These are phyloP conservation scores for Auxenochlorella pyrenoidosa DNA, from an alignment of 139 green algal species.

Conservation along the genomic window DNA sequence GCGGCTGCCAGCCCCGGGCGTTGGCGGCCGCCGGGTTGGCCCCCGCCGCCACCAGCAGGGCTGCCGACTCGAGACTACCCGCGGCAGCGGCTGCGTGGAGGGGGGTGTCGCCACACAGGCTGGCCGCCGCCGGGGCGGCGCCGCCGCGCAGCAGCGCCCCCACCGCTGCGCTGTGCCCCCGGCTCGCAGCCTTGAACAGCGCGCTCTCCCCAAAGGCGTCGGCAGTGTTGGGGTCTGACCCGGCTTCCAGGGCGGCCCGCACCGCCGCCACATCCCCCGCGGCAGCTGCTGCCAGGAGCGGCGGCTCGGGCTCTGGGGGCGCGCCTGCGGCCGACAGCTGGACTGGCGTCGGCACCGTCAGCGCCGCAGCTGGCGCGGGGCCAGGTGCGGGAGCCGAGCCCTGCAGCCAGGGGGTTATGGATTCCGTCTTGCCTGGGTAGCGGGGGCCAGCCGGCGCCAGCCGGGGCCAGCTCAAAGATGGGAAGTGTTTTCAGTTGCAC, in stretches of 20 bases:
- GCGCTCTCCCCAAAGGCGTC: neutral
- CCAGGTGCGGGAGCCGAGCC: too few relatives aligned
- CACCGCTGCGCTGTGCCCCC: neutral
- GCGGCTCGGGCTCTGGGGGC: too few relatives aligned
- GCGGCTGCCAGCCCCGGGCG: neutral
- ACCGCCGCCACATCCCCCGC: neutral
- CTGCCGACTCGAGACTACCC: neutral
- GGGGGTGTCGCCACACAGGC: neutral
- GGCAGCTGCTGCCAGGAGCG: neutral
- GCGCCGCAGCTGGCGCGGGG: too few relatives aligned
- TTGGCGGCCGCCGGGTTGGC: neutral
- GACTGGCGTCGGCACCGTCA: too few relatives aligned
- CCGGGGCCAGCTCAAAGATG: too few relatives aligned
- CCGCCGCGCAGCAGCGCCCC: neutral
- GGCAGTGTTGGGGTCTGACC: neutral
- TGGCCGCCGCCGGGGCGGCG: neutral
- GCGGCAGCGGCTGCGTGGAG: neutral
- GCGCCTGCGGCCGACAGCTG: too few relatives aligned
- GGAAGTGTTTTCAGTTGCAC: too few relatives aligned
- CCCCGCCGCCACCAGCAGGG: neutral
- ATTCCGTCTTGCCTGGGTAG: too few relatives aligned
- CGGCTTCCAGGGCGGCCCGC: neutral
- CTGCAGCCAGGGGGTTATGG: too few relatives aligned
- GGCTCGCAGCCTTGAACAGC: neutral
- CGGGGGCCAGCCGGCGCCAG: too few relatives aligned